Conservation (phyloP, 768 basidiomycete genomes). For the Dictyophora rubrovolvata region DNA sequence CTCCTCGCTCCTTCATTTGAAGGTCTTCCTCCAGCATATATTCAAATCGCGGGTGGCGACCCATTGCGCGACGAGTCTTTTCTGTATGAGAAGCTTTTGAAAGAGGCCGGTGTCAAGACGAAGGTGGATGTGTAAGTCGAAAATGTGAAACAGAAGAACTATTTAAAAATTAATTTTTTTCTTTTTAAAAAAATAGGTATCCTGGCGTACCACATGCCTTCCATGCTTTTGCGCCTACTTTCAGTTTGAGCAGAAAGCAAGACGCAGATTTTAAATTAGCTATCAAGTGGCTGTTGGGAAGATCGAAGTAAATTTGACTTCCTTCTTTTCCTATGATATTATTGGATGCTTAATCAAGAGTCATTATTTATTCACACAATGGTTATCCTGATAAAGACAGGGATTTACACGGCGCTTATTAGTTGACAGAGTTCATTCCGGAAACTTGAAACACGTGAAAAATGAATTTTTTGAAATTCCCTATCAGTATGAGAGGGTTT, state of each 20-base stretch:
- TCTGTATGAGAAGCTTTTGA: conserved; percentile 16
- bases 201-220: conserved; percentile 19
- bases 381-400: too few species aligned
- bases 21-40: conserved; percentile 17
- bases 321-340: too few species aligned
- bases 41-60: conserved; percentile 19
- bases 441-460: too few species aligned
- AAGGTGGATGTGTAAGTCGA: conserved; percentile 15
- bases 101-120: conserved; percentile 15
- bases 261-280: conserved; percentile 13
- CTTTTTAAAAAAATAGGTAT: conserved; percentile 15
- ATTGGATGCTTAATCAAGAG: too few species aligned
- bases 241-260: conserved; percentile 10
- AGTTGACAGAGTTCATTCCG: too few species aligned
- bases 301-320: too few species aligned
- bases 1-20: conserved; percentile 14
- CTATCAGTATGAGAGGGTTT: too few species aligned
- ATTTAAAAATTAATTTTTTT: neutral
- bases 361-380: too few species aligned
- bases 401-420: too few species aligned
- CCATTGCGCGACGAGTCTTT: conserved; percentile 20
- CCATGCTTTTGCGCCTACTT: conserved; percentile 9
- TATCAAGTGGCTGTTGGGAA: conserved; percentile 15
- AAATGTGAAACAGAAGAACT: neutral
- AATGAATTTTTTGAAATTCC: too few species aligned